Base-by-base conservation (phyloP, 257 asterid species). In the Solanum etuberosum region DNA sequence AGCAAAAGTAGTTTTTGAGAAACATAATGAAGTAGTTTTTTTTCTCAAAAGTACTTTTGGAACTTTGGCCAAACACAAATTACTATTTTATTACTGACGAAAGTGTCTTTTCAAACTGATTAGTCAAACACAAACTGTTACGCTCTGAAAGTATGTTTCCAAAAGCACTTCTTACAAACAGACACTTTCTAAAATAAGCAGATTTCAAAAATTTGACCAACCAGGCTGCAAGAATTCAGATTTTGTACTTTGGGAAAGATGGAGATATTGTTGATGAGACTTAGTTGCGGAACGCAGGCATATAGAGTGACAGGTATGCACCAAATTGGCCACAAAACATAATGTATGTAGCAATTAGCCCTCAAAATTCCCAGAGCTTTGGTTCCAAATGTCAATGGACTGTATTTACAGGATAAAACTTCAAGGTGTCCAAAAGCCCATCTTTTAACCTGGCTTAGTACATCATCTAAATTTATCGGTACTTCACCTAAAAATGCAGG, bases 401-500 rank as follows among this genome's bases (percentile, higher is more conserved):
- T 83, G 21, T 83, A 86, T 61, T 88, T 89, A n/a, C 90, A 89
- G 16, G 83, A 20, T 7, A 31, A 76, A 7, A 88, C 87, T 48
- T 88, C 90, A 14, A 73, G 85, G 68, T 88, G 86, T 38, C 93
- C 93, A 4, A 86, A 11, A 13, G 14, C 3, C 91, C 93, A 91
- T 27, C 93, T 81, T 14, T 89, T 91, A 4, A 42, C 37, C 35
- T 91, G 93, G 59, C 76, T 83, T 42, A 91, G 48, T 9, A 23
- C 21, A 29, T 86, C 93, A 48, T 87, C 83, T 18, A 91, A 85
- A 48, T 46, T 88, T 32, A 85, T 89, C 16, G 93, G 89, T 18
- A 87, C 88, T 31, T 84, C 88, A 12, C 91, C 91, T 31, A 89
- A 67, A 54, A 89, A 91, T 38, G 93, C 90, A 2, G 93, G 89